Evolutionary conservation across 169 alveolate species (phyloP).

Genomic region (Cryptosporidium bovis): DNA sequence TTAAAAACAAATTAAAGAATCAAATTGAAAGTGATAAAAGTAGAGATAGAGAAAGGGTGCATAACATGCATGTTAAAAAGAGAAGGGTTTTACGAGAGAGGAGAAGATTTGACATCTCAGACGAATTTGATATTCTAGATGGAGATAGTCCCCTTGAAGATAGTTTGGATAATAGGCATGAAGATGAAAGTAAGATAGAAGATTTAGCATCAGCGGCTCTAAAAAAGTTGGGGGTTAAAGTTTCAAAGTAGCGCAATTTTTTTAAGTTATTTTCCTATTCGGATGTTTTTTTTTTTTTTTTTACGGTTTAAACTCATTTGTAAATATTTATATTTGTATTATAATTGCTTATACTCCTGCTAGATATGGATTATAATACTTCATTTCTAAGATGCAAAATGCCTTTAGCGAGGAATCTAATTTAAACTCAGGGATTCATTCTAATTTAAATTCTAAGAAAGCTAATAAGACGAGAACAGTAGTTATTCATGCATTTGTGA

Average conservation of each 20-base stretch:
- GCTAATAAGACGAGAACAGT: conserved; percentile 39
- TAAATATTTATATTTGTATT: neutral
- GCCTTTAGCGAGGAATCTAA: conserved; percentile 7
- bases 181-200: conserved; percentile 7
- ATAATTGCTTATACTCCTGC: neutral
- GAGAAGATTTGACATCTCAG: neutral
- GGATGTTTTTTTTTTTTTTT: too few relatives aligned
- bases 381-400: conserved; percentile 42
- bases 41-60: conserved; percentile 62
- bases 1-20: conserved; percentile 12
- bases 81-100: conserved; percentile 13
- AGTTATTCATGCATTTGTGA: conserved; percentile 64
- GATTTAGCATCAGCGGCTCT: conserved; percentile 63
- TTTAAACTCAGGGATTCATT: conserved; percentile 8
- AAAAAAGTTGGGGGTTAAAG: conserved; percentile 53
- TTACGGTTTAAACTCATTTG: neutral
- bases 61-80: conserved; percentile 38
- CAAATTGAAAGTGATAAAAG: conserved; percentile 44
- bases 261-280: neutral
- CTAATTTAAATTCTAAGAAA: conserved; percentile 16
- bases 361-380: neutral
- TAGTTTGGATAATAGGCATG: neutral
- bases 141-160: neutral
- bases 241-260: conserved; percentile 39
- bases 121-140: neutral